A percentile compares a stretch with the other conserved stretches of the same genome.
These are phyloP conservation scores for Macaranga tanarius DNA, from an alignment of 441 rosid species.

Conservation along the genomic window DNA sequence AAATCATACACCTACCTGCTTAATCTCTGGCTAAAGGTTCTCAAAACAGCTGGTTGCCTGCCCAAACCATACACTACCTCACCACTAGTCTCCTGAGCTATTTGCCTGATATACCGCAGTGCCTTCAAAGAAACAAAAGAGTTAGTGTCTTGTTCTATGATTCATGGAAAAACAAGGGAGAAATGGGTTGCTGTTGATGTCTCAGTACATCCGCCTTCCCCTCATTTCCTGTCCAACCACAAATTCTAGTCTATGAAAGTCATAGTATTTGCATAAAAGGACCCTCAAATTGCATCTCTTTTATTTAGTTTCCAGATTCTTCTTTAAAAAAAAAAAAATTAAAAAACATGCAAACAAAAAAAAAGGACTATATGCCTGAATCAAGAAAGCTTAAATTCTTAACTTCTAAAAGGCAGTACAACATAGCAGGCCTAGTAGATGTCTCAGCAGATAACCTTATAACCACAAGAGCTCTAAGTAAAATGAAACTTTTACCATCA, in stretches of 20 bases:
- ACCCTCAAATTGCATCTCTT: neutral
- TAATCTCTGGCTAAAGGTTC: constrained; percentile 93
- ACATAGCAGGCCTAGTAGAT: neutral
- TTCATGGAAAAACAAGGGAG: neutral
- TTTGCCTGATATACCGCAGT: constrained; percentile 71
- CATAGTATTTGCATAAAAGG: neutral
- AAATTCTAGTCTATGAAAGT: too few relatives aligned
- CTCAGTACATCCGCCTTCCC: too few relatives aligned
- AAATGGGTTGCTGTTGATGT: neutral
- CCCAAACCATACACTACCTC: constrained; percentile 90
- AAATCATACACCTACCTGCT: constrained; percentile 55
- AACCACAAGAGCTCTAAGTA: neutral
- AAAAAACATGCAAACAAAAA: neutral
- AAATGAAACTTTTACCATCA: neutral
- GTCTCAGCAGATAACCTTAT: neutral
- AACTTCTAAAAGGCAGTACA: neutral
- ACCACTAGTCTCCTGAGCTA: constrained; percentile 97
- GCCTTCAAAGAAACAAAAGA: constrained; percentile 52
- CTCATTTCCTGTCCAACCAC: too few relatives aligned
- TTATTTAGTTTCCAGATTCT: too few relatives aligned
- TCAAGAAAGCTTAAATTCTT: neutral
- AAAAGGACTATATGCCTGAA: neutral
- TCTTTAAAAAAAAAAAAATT: neutral
- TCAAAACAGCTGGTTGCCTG: constrained; percentile 89
- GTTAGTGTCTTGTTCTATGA: constrained; percentile 8